phyloP scores from a whole-genome alignment of 441 rosid species.

The Dalechampia spathulata region DNA sequence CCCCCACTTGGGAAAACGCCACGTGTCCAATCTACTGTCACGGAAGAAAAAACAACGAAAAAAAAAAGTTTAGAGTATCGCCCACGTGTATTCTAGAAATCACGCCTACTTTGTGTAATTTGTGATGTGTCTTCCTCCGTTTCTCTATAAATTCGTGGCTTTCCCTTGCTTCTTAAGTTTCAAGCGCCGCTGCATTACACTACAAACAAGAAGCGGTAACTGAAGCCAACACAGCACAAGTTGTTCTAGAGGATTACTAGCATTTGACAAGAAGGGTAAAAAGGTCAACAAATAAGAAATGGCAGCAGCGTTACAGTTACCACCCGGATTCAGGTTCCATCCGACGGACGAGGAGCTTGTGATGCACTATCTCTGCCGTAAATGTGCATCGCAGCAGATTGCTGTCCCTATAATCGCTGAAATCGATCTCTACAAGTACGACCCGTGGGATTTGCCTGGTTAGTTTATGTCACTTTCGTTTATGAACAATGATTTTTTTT shows the following conservation, averaged over 20 bases:
- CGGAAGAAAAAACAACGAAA: neutral
- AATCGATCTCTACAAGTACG: slow-evolving; percentile 63
- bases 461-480: neutral
- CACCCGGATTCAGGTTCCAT: slow-evolving; percentile 86
- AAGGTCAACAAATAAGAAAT: neutral
- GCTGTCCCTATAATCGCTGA: slow-evolving; percentile 71
- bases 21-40: slow-evolving; percentile 41
- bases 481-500: neutral
- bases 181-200: slow-evolving; percentile 46
- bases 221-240: too few relatives aligned
- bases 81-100: slow-evolving; percentile 55
- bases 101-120: slow-evolving; percentile 19
- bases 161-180: slow-evolving; percentile 42
- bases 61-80: slow-evolving; percentile 16
- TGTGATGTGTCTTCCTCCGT: slow-evolving; percentile 16
- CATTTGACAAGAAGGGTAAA: too few relatives aligned
- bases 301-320: slow-evolving; percentile 31
- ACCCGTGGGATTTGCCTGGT: slow-evolving; percentile 94
- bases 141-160: slow-evolving; percentile 43
- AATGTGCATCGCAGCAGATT: slow-evolving; percentile 59
- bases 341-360: slow-evolving; percentile 95
- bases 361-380: slow-evolving; percentile 61
- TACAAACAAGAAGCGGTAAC: too few relatives aligned
- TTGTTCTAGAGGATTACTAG: too few relatives aligned
- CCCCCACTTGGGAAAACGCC: slow-evolving; percentile 29